Conservation (phyloP, 192 early-diverging fungal species). For the Piromyces sp. region DNA sequence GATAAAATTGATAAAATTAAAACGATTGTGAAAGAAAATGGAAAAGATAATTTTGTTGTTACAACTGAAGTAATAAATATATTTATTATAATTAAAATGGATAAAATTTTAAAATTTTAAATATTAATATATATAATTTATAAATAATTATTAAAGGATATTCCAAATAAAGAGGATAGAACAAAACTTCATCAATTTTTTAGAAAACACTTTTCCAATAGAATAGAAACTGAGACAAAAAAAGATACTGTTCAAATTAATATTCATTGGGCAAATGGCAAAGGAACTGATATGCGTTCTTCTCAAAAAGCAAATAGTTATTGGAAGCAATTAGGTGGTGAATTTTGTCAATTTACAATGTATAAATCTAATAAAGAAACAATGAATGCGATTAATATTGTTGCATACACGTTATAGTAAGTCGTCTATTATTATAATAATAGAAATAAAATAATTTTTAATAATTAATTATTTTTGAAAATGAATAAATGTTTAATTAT, state of each 20-base stretch:
- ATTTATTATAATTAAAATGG: constrained; percentile 5
- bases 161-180: constrained; percentile 28
- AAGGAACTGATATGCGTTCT: constrained; percentile 1
- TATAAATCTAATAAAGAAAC: constrained; percentile 90
- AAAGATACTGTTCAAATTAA: constrained; percentile 19
- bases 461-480: too few relatives aligned
- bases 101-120: too few relatives aligned
- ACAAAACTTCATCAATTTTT: constrained; percentile 31
- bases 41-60: constrained; percentile 5
- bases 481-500: too few relatives aligned
- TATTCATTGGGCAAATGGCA: constrained; percentile 9
- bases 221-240: constrained; percentile 24
- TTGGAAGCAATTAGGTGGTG: constrained; percentile 45
- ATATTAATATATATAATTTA: neutral
- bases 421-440: neutral
- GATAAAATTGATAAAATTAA: constrained; percentile 7
- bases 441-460: too few relatives aligned
- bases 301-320: neutral
- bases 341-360: constrained; percentile 67
- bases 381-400: constrained; percentile 56
- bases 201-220: constrained; percentile 22
- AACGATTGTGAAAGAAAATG: constrained; percentile 1
- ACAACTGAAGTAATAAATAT: constrained; percentile 3
- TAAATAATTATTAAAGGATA: constrained; percentile 8
- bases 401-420: constrained; percentile 29